A percentile compares a stretch with the other conserved stretches of the same genome.
Evolutionary conservation across 2,329 filamentous ascomycete genomes (phyloP).

Genomic region (Albifimbria verrucaria): DNA sequence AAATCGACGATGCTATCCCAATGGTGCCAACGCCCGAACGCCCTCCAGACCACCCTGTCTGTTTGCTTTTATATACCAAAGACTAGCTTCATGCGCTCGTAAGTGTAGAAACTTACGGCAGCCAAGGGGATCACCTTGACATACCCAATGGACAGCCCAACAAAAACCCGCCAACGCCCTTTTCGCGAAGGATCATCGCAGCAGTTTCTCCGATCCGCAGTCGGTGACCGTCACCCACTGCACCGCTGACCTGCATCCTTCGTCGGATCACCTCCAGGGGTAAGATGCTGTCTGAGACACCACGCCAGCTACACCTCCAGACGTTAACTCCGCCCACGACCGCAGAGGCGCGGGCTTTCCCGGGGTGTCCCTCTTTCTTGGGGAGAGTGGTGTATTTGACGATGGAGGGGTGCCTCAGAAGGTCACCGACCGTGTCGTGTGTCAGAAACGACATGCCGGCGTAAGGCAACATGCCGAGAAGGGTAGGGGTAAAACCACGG

Average conservation of each 20-base stretch:
- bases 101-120: constrained; percentile 66
- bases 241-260: constrained; percentile 94
- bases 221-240: constrained; percentile 83
- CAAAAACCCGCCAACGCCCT: constrained; percentile 81
- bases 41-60: constrained; percentile 11
- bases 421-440: constrained; percentile 84
- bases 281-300: constrained; percentile 92
- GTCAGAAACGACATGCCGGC: constrained; percentile 94
- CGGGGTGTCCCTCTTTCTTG: constrained; percentile 47
- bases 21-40: constrained; percentile 19
- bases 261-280: constrained; percentile 89
- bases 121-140: constrained; percentile 89
- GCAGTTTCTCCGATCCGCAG: constrained; percentile 78
- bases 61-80: constrained; percentile 55
- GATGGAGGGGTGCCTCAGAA: constrained; percentile 68
- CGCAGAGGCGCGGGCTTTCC: constrained; percentile 70
- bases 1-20: constrained; percentile 2
- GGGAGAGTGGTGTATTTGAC: constrained; percentile 74
- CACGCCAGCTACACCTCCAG: constrained; percentile 82
- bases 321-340: constrained; percentile 81
- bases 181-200: constrained; percentile 69
- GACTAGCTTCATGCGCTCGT: constrained; percentile 60
- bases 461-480: constrained; percentile 95
- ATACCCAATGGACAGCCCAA: constrained; percentile 92
- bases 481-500: constrained; percentile 83